phyloP scores from a whole-genome alignment of 208 protist species.

The Leishmania martiniquensis region DNA sequence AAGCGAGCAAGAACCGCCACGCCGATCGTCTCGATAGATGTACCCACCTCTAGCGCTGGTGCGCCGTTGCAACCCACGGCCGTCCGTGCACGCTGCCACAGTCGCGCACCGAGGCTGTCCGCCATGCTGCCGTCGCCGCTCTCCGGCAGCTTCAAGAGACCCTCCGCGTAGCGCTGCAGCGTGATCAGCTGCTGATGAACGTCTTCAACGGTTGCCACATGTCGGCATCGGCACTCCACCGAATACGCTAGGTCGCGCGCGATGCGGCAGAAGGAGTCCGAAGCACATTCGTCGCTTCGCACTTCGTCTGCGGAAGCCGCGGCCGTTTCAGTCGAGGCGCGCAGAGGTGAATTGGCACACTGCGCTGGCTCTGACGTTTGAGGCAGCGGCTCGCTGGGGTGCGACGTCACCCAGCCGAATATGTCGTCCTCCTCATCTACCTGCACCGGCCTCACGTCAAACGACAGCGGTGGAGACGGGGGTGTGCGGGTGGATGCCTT shows the following conservation, averaged over 20 bases:
- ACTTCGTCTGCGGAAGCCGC: background rate
- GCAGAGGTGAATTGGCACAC: background rate
- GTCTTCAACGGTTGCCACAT: background rate
- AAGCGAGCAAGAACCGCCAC: slow-evolving; percentile 25
- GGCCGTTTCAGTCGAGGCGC: too few species aligned
- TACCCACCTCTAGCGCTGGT: background rate
- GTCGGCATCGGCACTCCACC: slow-evolving; percentile 17
- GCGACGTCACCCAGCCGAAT: slow-evolving; percentile 27
- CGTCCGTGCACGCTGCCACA: slow-evolving; percentile 29
- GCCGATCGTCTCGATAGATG: slow-evolving; percentile 11
- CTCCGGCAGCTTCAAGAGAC: slow-evolving; percentile 3
- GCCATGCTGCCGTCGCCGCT: background rate
- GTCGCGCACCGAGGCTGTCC: slow-evolving; percentile 4
- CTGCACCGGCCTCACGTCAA: background rate
- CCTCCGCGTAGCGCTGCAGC: slow-evolving; percentile 3
- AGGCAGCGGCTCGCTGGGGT: background rate
- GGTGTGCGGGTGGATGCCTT: background rate
- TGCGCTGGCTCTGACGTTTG: background rate
- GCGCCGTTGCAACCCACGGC: slow-evolving; percentile 1
- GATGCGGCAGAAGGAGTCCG: slow-evolving; percentile 2
- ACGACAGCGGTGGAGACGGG: background rate
- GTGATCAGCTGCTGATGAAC: slow-evolving; percentile 19
- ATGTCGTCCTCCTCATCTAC: slow-evolving; percentile 5
- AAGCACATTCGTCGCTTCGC: background rate
- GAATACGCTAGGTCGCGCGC: slow-evolving; percentile 10